phyloP scores from a whole-genome alignment of 352 stramenopile species.

The Globisporangium perplexum region DNA sequence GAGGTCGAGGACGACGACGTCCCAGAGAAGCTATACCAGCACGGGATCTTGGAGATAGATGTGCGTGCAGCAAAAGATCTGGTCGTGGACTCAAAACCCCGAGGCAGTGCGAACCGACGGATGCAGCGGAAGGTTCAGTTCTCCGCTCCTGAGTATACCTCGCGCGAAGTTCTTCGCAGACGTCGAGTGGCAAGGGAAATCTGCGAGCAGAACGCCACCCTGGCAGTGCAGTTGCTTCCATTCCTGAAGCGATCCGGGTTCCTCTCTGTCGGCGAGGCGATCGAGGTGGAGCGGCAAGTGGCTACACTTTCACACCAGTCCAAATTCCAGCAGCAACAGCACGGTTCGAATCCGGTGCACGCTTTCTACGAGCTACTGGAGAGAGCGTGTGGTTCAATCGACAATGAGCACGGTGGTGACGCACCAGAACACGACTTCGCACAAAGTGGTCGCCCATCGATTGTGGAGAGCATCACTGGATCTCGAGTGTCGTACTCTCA shows the following conservation, averaged over 20 bases:
- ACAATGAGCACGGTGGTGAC: no score
- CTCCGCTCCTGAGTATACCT: slow-evolving; percentile 24
- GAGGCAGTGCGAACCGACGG: slow-evolving; percentile 7
- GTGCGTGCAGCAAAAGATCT: slow-evolving; percentile 55
- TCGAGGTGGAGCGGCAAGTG: neutral
- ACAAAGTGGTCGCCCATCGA: no score
- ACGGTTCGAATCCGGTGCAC: slow-evolving; percentile 16
- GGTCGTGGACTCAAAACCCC: slow-evolving; percentile 13
- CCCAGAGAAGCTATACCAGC: slow-evolving; percentile 55
- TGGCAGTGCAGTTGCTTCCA: slow-evolving; percentile 24
- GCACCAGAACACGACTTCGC: no score
- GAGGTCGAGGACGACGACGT: slow-evolving; percentile 80
- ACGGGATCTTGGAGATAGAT: slow-evolving; percentile 60
- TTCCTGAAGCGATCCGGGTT: slow-evolving; percentile 14
- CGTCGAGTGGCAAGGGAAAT: slow-evolving; percentile 26
- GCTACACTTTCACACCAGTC: neutral
- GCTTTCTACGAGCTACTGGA: slow-evolving; percentile 41
- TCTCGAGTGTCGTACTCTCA: neutral
- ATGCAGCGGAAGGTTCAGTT: slow-evolving; percentile 30
- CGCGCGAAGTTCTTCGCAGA: slow-evolving; percentile 19
- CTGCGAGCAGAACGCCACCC: slow-evolving; percentile 27
- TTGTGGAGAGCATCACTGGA: neutral
- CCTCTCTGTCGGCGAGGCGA: neutral
- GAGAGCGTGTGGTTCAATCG: slow-evolving; percentile 9
- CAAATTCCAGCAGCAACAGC: neutral